These are phyloP conservation scores for Zygoascus hellenicus DNA, from an alignment of 1,139 yeast genomes.

Conservation along the genomic window DNA sequence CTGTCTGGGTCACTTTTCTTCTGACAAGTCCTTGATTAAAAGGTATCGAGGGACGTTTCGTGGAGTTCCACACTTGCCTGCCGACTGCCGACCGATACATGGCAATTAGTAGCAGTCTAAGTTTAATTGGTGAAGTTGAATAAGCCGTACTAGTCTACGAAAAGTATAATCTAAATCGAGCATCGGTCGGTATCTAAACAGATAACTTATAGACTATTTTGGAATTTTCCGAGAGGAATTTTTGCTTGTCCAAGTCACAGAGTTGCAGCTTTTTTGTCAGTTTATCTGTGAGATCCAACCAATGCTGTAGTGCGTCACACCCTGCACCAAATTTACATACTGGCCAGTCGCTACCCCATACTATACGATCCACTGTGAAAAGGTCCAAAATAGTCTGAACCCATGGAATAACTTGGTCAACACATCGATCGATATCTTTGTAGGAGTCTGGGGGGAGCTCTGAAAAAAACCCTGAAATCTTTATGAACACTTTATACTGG, in stretches of 20 bases:
- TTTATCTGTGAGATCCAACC: slow-evolving; percentile 19
- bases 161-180: background rate
- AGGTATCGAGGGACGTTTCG: no score
- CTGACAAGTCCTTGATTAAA: no score
- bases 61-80: no score
- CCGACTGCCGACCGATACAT: no score
- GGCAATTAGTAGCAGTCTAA: no score
- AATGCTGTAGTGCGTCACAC: slow-evolving; percentile 17
- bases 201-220: background rate
- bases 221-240: slow-evolving; percentile 8
- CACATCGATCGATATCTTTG: slow-evolving; percentile 17
- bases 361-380: slow-evolving; percentile 33
- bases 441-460: slow-evolving; percentile 31
- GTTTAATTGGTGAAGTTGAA: no score
- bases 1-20: no score
- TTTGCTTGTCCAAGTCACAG: slow-evolving; percentile 2
- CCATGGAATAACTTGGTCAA: slow-evolving; percentile 30
- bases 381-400: slow-evolving; percentile 24
- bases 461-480: slow-evolving; percentile 41
- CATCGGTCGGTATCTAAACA: background rate
- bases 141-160: background rate
- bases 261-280: slow-evolving; percentile 13
- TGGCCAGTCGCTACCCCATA: slow-evolving; percentile 46
- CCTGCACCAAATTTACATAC: slow-evolving; percentile 32
- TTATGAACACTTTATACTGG: slow-evolving; percentile 32